phyloP scores from a whole-genome alignment of 805 yeast species.

The Saturnispora halmiae region DNA sequence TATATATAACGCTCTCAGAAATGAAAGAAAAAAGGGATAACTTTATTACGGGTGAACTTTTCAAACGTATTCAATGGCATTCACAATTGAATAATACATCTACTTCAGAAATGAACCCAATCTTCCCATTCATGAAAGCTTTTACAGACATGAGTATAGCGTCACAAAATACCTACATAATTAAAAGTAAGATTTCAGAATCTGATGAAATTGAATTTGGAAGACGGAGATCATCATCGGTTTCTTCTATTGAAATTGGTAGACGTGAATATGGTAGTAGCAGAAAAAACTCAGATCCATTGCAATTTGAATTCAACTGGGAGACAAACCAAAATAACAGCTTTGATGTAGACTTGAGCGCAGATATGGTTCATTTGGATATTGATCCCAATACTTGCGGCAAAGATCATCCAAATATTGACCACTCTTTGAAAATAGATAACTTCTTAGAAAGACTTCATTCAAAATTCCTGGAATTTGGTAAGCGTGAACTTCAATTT shows the following conservation, averaged over 20 bases:
- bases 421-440: background rate
- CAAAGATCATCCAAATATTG: background rate
- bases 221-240: constrained; percentile 14
- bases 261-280: constrained; percentile 7
- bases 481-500: background rate
- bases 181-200: background rate
- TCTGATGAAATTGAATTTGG: constrained; percentile 10
- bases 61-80: constrained; percentile 2
- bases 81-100: background rate
- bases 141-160: background rate
- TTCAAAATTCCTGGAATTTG: background rate
- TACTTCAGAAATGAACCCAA: background rate
- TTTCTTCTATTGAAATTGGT: constrained; percentile 15
- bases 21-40: constrained; percentile 16
- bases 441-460: background rate
- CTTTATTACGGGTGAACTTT: constrained; percentile 8
- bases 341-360: constrained; percentile 7
- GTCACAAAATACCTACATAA: background rate
- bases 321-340: constrained; percentile 2
- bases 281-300: constrained; percentile 9
- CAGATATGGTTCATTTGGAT: constrained; percentile 12
- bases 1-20: constrained; percentile 12
- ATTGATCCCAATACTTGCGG: constrained; percentile 3
- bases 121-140: background rate
- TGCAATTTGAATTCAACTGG: constrained; percentile 12